Evolutionary conservation across 345 rosid species (phyloP).

Genomic region (Rhodamnia argentea): DNA sequence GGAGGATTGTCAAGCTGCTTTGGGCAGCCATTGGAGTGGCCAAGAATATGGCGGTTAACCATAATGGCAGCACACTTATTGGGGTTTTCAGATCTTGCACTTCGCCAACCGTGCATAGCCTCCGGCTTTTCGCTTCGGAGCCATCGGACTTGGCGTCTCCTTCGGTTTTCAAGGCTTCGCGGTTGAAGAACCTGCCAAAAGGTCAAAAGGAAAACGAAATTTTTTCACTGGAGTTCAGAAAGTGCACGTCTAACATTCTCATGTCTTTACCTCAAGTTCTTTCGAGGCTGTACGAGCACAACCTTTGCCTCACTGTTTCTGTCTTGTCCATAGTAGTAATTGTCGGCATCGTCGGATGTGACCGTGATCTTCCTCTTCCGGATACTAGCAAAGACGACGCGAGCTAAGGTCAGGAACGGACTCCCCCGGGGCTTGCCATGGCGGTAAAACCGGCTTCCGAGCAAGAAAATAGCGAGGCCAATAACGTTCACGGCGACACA

Average conservation of each 20-base stretch:
- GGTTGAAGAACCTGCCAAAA: constrained; percentile 22
- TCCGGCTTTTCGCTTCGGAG: constrained; percentile 12
- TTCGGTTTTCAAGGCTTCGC: constrained; percentile 19
- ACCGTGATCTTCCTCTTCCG: constrained; percentile 17
- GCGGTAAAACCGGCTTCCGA: constrained; percentile 23
- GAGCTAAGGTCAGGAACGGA: constrained; percentile 25
- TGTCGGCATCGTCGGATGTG: constrained; percentile 11
- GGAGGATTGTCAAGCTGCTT: constrained; percentile 22
- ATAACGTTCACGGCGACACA: constrained; percentile 15
- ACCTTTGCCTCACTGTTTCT: neutral
- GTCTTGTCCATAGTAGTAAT: constrained; percentile 12
- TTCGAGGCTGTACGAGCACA: neutral
- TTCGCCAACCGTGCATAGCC: constrained; percentile 21
- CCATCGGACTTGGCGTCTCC: constrained; percentile 14
- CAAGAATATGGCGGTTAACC: constrained; percentile 21
- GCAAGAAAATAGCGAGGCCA: constrained; percentile 16
- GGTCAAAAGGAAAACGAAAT: accelerated
- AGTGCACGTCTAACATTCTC: neutral
- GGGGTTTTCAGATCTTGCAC: constrained; percentile 33
- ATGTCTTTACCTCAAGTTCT: constrained; percentile 16
- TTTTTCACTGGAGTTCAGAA: accelerated
- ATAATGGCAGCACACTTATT: constrained; percentile 23
- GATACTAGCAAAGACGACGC: constrained; percentile 23
- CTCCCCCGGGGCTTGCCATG: constrained; percentile 26
- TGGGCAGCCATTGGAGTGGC: constrained; percentile 29